phyloP scores from a whole-genome alignment of 805 yeast genomes.

The Saccharomycopsis javanensis region DNA sequence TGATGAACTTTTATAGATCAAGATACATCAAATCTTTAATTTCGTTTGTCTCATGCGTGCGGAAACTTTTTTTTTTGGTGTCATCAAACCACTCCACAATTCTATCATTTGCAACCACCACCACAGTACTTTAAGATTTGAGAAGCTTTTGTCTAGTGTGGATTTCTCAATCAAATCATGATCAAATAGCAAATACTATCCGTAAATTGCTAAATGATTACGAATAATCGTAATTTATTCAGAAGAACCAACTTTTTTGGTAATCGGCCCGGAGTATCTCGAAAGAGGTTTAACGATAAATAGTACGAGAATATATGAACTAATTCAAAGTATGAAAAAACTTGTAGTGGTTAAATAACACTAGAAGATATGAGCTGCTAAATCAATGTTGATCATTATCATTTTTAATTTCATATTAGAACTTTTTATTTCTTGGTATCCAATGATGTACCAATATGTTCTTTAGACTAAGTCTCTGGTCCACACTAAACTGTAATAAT shows the following conservation, averaged over 20 bases:
- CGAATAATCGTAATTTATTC: background rate
- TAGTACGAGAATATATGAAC: too few species aligned
- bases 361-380: background rate
- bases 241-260: background rate
- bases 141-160: background rate
- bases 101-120: background rate
- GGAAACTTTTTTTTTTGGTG: background rate
- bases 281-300: too few species aligned
- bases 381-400: constrained; percentile 42
- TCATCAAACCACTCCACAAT: background rate
- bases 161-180: too few species aligned
- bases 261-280: background rate
- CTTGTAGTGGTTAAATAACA: too few species aligned
- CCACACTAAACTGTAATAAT: too few species aligned
- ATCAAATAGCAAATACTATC: background rate
- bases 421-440: too few species aligned
- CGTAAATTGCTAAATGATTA: background rate
- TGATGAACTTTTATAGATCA: too few species aligned
- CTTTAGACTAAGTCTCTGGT: too few species aligned
- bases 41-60: background rate
- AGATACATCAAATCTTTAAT: too few species aligned
- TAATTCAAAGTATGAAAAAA: too few species aligned
- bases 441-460: too few species aligned
- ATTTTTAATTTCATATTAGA: too few species aligned
- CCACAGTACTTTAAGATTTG: background rate